These are phyloP conservation scores for Linderina pennispora DNA, from an alignment of 192 early-diverging fungal genomes.

Conservation along the genomic window DNA sequence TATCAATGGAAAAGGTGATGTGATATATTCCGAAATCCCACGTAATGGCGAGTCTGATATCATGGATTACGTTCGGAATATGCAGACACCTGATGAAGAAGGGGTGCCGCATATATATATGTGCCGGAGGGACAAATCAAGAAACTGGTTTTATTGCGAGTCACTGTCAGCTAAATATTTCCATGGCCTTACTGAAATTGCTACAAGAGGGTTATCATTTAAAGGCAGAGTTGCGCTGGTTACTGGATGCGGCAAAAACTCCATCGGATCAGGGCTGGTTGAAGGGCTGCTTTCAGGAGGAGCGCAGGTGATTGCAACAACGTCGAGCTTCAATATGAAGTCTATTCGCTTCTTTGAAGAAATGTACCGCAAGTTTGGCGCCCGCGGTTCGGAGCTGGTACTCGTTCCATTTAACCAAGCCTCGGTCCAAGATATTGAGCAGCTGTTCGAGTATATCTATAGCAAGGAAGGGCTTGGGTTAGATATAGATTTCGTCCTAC, in stretches of 20 bases:
- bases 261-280: slow-evolving; percentile 87
- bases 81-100: no score
- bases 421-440: slow-evolving; percentile 73
- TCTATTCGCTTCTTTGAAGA: slow-evolving; percentile 81
- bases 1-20: no score
- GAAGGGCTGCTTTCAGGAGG: slow-evolving; percentile 86
- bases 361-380: slow-evolving; percentile 81
- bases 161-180: no score
- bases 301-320: slow-evolving; percentile 85
- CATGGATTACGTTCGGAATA: no score
- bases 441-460: slow-evolving; percentile 81
- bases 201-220: slow-evolving; percentile 74
- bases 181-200: no score
- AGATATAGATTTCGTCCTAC: slow-evolving; percentile 90
- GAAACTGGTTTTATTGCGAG: no score
- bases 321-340: slow-evolving; percentile 77
- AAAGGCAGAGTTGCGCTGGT: slow-evolving; percentile 77
- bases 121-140: no score
- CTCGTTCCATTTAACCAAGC: slow-evolving; percentile 94
- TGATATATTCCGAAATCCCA: no score
- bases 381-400: slow-evolving; percentile 75
- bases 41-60: no score
- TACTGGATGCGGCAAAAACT: slow-evolving; percentile 85
- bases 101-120: no score
- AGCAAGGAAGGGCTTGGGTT: slow-evolving; percentile 54